A percentile compares a stretch with the other conserved stretches of the same genome.
phyloP scores from a whole-genome alignment of 768 basidiomycete genomes.

The Lepiota brunneoincarnata region DNA sequence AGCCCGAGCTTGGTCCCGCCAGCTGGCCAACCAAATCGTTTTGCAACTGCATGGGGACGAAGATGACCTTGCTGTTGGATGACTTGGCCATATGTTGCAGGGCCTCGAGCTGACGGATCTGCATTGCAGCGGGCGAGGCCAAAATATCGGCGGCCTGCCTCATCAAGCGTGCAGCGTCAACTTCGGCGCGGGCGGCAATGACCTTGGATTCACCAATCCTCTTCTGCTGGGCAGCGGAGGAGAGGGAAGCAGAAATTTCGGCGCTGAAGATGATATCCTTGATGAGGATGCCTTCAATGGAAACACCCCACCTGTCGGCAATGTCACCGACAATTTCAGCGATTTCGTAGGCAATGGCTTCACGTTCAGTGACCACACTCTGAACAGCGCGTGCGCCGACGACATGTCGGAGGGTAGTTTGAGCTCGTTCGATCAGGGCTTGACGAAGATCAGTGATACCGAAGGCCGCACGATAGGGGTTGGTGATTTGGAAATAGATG shows the following conservation, averaged over 20 bases:
- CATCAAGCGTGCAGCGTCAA: slow-evolving; percentile 94
- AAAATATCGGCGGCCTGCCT: slow-evolving; percentile 94
- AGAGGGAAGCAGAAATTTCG: slow-evolving; percentile 88
- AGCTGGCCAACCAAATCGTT: slow-evolving; percentile 63
- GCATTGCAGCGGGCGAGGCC: slow-evolving; percentile 95
- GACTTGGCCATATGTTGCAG: slow-evolving; percentile 93
- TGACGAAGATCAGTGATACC: slow-evolving; percentile 88
- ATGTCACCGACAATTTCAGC: slow-evolving; percentile 93
- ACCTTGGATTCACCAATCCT: slow-evolving; percentile 96
- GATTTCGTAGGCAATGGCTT: slow-evolving; percentile 94
- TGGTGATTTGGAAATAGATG: slow-evolving; percentile 88
- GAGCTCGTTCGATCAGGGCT: slow-evolving; percentile 80
- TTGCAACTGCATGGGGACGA: slow-evolving; percentile 91
- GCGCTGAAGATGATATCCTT: slow-evolving; percentile 92
- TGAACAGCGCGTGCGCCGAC: slow-evolving; percentile 96
- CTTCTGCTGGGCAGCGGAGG: slow-evolving; percentile 96
- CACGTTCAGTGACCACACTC: slow-evolving; percentile 93
- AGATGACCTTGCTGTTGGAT: slow-evolving; percentile 87
- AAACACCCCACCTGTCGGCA: slow-evolving; percentile 95
- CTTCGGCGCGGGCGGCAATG: slow-evolving; percentile 93
- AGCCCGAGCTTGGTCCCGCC: slow-evolving; percentile 24
- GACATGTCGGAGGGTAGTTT: slow-evolving; percentile 96
- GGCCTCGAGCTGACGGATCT: slow-evolving; percentile 95
- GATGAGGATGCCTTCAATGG: slow-evolving; percentile 94
- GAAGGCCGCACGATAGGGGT: slow-evolving; percentile 92